Evolutionary conservation across 2,329 filamentous ascomycete genomes (phyloP).

Genomic region (Ophiocordyceps polyrhachis-furcata): DNA sequence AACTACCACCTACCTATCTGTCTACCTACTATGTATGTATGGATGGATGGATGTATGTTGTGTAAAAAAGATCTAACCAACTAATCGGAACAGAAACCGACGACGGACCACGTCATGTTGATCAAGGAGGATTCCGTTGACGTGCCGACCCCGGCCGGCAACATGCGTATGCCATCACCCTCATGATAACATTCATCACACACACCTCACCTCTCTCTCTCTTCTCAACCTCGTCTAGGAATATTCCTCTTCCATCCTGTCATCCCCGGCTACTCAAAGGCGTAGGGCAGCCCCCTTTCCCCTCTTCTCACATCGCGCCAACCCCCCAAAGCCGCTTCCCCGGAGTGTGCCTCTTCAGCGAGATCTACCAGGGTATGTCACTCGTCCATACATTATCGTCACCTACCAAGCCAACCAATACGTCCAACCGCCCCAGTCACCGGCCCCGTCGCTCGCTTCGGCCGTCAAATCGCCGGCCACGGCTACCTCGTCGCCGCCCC

Average conservation of each 20-base stretch:
- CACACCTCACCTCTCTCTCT: background rate
- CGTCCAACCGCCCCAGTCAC: too few species aligned
- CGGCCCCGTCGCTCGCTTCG: slow-evolving; percentile 75
- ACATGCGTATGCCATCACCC: slow-evolving; percentile 28
- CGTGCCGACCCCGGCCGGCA: slow-evolving; percentile 26
- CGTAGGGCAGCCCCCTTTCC: slow-evolving; percentile 27
- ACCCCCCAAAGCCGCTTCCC: slow-evolving; percentile 42
- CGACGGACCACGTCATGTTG: slow-evolving; percentile 22
- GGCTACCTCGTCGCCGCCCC: slow-evolving; percentile 88
- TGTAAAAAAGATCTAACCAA: too few species aligned
- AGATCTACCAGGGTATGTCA: slow-evolving; percentile 76
- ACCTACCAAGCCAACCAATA: too few species aligned
- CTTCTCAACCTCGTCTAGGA: slow-evolving; percentile 28
- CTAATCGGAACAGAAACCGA: background rate
- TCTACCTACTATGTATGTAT: too few species aligned
- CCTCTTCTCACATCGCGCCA: background rate
- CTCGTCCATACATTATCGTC: background rate
- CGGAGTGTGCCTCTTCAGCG: slow-evolving; percentile 73
- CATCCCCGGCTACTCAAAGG: slow-evolving; percentile 70
- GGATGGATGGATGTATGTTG: too few species aligned
- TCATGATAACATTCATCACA: background rate
- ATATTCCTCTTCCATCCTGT: slow-evolving; percentile 79
- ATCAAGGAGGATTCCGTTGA: slow-evolving; percentile 34
- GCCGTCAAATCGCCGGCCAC: slow-evolving; percentile 76
- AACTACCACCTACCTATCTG: too few species aligned